phyloP scores from a whole-genome alignment of 225 moss, liverwort and hornwort species.

The Bryum argenteum region DNA sequence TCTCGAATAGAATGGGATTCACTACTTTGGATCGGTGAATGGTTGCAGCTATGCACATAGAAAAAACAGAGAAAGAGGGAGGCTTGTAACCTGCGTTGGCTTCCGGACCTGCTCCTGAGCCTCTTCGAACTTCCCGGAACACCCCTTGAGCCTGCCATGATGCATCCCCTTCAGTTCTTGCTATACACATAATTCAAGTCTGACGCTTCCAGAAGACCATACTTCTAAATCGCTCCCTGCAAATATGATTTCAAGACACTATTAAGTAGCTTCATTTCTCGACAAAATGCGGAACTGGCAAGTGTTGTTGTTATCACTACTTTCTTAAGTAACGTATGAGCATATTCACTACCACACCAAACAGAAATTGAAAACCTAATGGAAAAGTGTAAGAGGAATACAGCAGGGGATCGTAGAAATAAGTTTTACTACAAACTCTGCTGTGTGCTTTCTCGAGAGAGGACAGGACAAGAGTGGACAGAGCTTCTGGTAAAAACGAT shows the following conservation, averaged over 20 bases:
- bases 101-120: constrained; percentile 26
- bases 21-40: not conserved
- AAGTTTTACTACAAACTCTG: no score
- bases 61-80: constrained; percentile 2
- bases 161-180: constrained; percentile 34
- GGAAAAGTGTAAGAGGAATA: no score
- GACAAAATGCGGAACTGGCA: not conserved
- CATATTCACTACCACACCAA: no score
- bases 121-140: constrained; percentile 31
- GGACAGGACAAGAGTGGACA: no score
- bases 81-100: constrained; percentile 28
- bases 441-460: no score
- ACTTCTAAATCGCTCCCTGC: constrained; percentile 37
- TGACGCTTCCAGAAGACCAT: constrained; percentile 27
- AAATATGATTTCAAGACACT: constrained; percentile 21
- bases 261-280: constrained; percentile 20
- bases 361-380: no score
- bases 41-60: not conserved
- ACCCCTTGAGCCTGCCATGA: constrained; percentile 44
- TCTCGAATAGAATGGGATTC: constrained; percentile 1
- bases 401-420: no score
- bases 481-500: no score
- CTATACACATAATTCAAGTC: constrained; percentile 26
- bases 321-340: not conserved
- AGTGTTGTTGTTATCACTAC: not conserved